Evolutionary conservation across 75 land plant species (phyloP).

Genomic region (Picea sitchensis): DNA sequence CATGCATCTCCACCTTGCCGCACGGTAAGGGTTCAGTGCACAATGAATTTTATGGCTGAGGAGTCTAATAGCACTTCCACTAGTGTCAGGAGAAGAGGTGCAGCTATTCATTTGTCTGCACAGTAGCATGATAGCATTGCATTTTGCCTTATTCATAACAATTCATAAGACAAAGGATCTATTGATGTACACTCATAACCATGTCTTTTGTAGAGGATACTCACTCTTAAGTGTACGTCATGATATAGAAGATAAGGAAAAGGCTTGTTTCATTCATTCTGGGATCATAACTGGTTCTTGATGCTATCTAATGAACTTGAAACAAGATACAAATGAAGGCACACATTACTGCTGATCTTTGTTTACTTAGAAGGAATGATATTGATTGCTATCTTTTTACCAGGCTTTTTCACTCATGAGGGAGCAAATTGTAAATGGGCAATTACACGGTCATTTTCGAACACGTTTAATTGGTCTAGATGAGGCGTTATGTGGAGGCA

Average conservation of each 20-base stretch:
- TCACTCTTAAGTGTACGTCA: not conserved
- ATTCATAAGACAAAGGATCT: not conserved
- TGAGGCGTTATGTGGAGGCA: constrained; percentile 74
- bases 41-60: not conserved
- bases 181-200: not conserved
- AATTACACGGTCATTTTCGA: constrained; percentile 56
- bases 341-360: not conserved
- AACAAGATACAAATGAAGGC: not conserved
- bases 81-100: not conserved
- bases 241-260: not conserved
- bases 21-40: constrained; percentile 41
- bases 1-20: constrained; percentile 59
- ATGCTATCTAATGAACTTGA: not conserved
- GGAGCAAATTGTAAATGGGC: constrained; percentile 34
- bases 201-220: not conserved
- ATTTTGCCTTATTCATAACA: not conserved
- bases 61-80: not conserved
- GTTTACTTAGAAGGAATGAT: not conserved
- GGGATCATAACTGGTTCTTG: not conserved
- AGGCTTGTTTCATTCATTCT: not conserved
- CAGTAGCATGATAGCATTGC: not conserved
- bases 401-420: constrained; percentile 63
- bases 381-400: constrained; percentile 1
- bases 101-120: not conserved
- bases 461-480: constrained; percentile 65